Evolutionary conservation across 1,139 yeast genomes (phyloP).

Genomic region (Pichia sp.): DNA sequence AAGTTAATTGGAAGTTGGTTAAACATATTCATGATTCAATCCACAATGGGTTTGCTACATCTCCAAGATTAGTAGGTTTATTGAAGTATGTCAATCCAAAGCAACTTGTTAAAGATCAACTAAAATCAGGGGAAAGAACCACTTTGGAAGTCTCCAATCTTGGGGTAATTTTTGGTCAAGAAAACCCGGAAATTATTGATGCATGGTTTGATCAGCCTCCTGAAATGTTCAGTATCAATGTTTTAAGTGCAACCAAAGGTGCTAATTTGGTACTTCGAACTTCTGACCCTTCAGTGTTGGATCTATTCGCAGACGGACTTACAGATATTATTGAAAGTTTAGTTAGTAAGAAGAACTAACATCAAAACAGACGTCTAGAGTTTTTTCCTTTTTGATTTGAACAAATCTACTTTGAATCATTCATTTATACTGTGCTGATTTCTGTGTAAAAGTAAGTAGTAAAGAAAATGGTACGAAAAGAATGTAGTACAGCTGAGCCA

Average conservation of each 20-base stretch:
- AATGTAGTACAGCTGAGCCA: too few relatives aligned
- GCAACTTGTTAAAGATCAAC: neutral
- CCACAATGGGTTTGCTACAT: neutral
- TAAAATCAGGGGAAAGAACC: neutral
- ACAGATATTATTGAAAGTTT: too few relatives aligned
- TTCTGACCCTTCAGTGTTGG: neutral
- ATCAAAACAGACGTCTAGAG: too few relatives aligned
- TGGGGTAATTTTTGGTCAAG: neutral
- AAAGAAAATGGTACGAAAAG: too few relatives aligned
- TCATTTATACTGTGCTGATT: too few relatives aligned
- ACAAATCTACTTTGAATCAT: too few relatives aligned
- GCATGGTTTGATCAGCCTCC: slow-evolving; percentile 4
- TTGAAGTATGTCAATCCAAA: slow-evolving; percentile 1
- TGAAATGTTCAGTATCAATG: neutral
- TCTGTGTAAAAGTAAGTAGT: too few relatives aligned
- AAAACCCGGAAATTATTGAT: neutral
- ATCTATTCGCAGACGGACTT: neutral
- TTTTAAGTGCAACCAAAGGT: neutral
- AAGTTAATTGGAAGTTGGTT: neutral
- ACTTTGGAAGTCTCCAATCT: slow-evolving; percentile 1
- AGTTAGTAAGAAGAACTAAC: too few relatives aligned
- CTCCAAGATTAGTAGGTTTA: neutral
- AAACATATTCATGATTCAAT: neutral
- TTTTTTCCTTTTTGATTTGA: too few relatives aligned
- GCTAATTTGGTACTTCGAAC: slow-evolving; percentile 1